Evolutionary conservation across 164 flowering plant species (phyloP).

Genomic region (Litsea cubeba): DNA sequence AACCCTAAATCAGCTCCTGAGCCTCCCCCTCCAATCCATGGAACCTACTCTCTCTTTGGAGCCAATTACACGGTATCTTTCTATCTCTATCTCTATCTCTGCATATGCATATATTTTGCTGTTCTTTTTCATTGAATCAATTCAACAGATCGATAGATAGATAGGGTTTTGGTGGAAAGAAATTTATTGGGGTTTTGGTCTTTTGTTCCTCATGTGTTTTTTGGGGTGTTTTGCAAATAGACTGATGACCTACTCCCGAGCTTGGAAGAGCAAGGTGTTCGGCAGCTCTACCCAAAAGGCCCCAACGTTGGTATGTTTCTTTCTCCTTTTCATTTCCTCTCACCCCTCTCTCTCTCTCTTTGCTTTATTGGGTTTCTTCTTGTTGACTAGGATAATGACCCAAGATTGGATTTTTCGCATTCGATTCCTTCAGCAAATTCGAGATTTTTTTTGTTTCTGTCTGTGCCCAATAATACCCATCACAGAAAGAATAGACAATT

Average conservation of each 20-base stretch:
- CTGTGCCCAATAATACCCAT: too few species aligned
- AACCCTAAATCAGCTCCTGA: slow-evolving; percentile 70
- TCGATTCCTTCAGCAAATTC: too few species aligned
- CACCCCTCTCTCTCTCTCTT: neutral
- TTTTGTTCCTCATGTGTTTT: neutral
- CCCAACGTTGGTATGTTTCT: slow-evolving; percentile 62
- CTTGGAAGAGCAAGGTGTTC: slow-evolving; percentile 95
- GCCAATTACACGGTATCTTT: slow-evolving; percentile 58
- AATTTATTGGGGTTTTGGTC: too few species aligned
- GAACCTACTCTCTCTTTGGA: slow-evolving; percentile 71
- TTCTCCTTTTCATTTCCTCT: neutral
- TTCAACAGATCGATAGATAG: neutral
- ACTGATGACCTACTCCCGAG: slow-evolving; percentile 91
- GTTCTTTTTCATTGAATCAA: neutral
- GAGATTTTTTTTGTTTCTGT: too few species aligned
- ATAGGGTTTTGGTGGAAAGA: neutral
- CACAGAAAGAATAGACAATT: too few species aligned
- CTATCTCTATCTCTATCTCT: neutral
- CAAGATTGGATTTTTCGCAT: too few species aligned
- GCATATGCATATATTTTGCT: too few species aligned
- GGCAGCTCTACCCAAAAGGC: slow-evolving; percentile 80
- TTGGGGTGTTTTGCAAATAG: slow-evolving; percentile 24
- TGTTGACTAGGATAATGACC: too few species aligned
- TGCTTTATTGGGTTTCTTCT: neutral
- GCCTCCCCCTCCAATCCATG: slow-evolving; percentile 89